These are phyloP conservation scores for Talaromyces sp. DNA, from an alignment of 2,329 filamentous ascomycete species.

Conservation along the genomic window DNA sequence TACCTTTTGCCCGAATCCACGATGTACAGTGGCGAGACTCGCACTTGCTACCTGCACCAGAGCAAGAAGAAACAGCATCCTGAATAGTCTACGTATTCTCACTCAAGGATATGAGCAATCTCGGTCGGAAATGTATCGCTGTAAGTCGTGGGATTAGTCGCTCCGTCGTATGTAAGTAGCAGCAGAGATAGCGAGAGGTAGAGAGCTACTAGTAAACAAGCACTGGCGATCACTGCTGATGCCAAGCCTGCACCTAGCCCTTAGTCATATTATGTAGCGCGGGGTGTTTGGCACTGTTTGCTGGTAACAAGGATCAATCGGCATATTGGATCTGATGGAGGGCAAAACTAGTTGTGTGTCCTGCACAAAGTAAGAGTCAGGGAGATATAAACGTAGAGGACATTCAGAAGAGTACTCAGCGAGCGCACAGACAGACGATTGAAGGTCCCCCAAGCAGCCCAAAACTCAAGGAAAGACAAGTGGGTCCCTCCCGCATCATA, in stretches of 20 bases:
- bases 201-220: not conserved
- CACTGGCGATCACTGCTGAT: not conserved
- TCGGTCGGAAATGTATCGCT: not conserved
- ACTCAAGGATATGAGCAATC: not conserved
- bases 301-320: not conserved
- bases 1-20: conserved; percentile 8
- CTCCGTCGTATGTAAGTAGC: not conserved
- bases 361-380: not conserved
- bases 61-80: conserved; percentile 10
- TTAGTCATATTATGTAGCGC: conserved; percentile 5
- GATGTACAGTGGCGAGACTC: conserved; percentile 3
- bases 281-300: not conserved
- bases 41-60: conserved; percentile 9
- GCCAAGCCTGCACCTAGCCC: not conserved
- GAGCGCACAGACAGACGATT: not conserved
- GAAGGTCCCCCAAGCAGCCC: not conserved
- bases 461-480: not conserved
- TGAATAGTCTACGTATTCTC: not conserved
- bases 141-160: not conserved
- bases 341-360: not conserved
- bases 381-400: not conserved
- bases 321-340: not conserved
- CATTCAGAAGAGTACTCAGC: too few relatives aligned
- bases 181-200: not conserved
- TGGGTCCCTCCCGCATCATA: not conserved